Evolutionary conservation across 129 eudicot species (phyloP).

Genomic region (Flaveria ramosissima): DNA sequence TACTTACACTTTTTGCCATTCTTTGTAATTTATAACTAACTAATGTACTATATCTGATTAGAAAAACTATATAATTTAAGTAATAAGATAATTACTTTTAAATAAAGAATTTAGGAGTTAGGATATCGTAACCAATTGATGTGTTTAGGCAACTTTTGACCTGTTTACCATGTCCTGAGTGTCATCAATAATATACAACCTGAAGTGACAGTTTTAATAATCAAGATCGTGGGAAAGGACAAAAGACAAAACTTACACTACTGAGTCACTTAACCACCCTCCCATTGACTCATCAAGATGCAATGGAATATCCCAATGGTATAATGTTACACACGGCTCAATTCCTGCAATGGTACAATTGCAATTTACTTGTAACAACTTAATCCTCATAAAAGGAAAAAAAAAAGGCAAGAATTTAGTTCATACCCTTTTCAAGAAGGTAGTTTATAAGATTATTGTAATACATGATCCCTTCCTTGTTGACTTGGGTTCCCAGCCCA

Average conservation of each 20-base stretch:
- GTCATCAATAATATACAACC: not conserved
- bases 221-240: conserved; percentile 12
- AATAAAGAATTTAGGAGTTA: not conserved
- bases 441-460: conserved; percentile 68
- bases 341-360: conserved; percentile 50
- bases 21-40: not conserved
- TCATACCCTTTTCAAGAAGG: conserved; percentile 71
- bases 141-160: not conserved
- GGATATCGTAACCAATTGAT: not conserved
- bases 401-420: conserved; percentile 1
- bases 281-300: conserved; percentile 60
- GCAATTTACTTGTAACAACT: conserved; percentile 19
- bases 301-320: conserved; percentile 87
- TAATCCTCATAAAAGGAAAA: conserved; percentile 11
- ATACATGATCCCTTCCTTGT: conserved; percentile 62
- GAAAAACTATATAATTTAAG: not conserved
- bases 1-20: not conserved
- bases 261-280: conserved; percentile 71
- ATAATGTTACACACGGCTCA: conserved; percentile 72
- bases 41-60: not conserved
- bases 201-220: not conserved
- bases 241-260: conserved; percentile 56
- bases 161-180: not conserved
- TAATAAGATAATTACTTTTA: not conserved
- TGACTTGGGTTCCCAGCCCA: conserved; percentile 70